Conservation (phyloP, 2,329 filamentous ascomycete species). For the Exophiala spinifera region DNA sequence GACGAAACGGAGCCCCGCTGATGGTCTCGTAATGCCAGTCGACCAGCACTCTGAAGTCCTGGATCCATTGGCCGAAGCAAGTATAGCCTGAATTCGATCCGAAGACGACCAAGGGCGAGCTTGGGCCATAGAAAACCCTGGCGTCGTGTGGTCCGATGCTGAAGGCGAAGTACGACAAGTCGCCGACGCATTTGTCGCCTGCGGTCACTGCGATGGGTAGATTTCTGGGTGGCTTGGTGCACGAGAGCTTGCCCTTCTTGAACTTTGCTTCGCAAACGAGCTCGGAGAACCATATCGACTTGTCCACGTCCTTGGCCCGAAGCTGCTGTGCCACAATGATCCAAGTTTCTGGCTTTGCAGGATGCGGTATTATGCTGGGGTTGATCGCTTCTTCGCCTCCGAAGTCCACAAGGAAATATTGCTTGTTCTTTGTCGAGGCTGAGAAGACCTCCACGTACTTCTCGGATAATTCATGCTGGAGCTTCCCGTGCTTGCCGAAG, state of each 20-base stretch:
- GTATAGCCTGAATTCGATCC: slow-evolving; percentile 55
- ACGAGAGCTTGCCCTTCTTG: slow-evolving; percentile 16
- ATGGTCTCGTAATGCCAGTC: slow-evolving; percentile 48
- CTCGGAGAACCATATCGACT: slow-evolving; percentile 42
- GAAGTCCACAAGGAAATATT: slow-evolving; percentile 53
- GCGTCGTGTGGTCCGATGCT: slow-evolving; percentile 56
- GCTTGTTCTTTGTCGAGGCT: slow-evolving; percentile 43
- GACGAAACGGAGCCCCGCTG: slow-evolving; percentile 35
- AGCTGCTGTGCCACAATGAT: slow-evolving; percentile 52
- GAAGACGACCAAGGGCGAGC: slow-evolving; percentile 51
- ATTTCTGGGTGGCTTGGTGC: slow-evolving; percentile 14
- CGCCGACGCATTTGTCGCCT: slow-evolving; percentile 46
- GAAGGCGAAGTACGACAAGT: slow-evolving; percentile 35
- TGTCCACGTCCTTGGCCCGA: slow-evolving; percentile 31
- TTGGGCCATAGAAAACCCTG: slow-evolving; percentile 56
- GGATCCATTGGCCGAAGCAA: slow-evolving; percentile 58
- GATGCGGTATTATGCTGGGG: slow-evolving; percentile 59
- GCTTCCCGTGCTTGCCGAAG: slow-evolving; percentile 40
- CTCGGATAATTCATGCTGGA: slow-evolving; percentile 40
- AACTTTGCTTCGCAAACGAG: slow-evolving; percentile 53
- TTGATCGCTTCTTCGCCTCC: slow-evolving; percentile 46
- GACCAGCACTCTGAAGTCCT: slow-evolving; percentile 52
- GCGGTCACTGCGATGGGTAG: slow-evolving; percentile 46
- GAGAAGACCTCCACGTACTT: slow-evolving; percentile 46
- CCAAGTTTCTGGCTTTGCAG: slow-evolving; percentile 46